These are phyloP conservation scores for Microglena sp. DNA, from an alignment of 139 green algal species.

Conservation along the genomic window DNA sequence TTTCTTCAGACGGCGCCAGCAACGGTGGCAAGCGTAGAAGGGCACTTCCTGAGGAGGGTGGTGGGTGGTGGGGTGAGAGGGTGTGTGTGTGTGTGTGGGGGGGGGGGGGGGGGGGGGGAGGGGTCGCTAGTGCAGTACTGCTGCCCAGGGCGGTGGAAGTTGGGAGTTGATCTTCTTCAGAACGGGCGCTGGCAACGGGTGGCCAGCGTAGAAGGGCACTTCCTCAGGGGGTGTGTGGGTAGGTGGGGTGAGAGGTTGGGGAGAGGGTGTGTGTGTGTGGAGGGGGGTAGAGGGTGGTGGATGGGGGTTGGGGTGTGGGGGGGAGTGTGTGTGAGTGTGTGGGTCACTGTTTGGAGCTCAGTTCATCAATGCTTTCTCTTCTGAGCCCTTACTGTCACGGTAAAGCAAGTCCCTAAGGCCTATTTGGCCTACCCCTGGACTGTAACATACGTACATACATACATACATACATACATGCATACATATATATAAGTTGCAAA, in stretches of 20 bases:
- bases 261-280: conserved; percentile 1
- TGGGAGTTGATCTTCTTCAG: conserved; percentile 49
- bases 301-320: not conserved
- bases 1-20: too few species aligned
- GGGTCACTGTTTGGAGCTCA: too few species aligned
- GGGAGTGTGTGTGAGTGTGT: not conserved
- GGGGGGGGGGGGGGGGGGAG: not conserved
- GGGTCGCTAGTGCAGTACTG: not conserved
- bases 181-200: conserved; percentile 69
- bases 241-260: too few species aligned
- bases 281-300: not conserved
- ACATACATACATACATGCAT: too few species aligned
- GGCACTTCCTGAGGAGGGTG: conserved; percentile 22
- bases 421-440: too few species aligned
- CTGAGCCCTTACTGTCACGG: too few species aligned
- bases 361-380: too few species aligned
- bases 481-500: too few species aligned
- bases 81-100: not conserved
- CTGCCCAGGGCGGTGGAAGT: conserved; percentile 34
- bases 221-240: not conserved
- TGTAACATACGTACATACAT: too few species aligned
- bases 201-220: conserved; percentile 86
- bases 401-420: too few species aligned
- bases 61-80: too few species aligned
- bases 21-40: conserved; percentile 65